Conservation (phyloP, 768 basidiomycete species). For the Leccinum truebloodii region DNA sequence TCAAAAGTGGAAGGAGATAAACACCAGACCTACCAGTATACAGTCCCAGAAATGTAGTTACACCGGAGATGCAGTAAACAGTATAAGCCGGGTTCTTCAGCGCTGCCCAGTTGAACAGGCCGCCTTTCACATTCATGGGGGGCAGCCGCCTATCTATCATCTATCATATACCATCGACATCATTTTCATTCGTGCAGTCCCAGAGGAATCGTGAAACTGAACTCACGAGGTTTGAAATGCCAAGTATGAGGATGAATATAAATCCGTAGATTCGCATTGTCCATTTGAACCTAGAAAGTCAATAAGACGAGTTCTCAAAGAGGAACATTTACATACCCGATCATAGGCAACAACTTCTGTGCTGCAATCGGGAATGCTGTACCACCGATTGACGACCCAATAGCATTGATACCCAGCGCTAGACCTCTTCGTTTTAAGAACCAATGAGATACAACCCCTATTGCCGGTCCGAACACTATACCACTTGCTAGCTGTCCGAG, state of each 20-base stretch:
- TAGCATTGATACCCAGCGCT: conserved; percentile 63
- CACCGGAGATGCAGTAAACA: conserved; percentile 57
- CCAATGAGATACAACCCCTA: conserved; percentile 70
- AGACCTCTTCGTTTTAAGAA: conserved; percentile 59
- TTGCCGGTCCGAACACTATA: conserved; percentile 60
- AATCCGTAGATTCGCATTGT: conserved; percentile 73
- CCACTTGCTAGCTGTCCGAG: conserved; percentile 44
- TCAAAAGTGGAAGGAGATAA: not conserved
- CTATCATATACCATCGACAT: conserved; percentile 14
- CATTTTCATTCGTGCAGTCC: not conserved
- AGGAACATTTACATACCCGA: conserved; percentile 45
- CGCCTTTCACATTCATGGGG: conserved; percentile 52
- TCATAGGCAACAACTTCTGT: conserved; percentile 50
- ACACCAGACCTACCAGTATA: conserved; percentile 53
- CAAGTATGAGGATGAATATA: conserved; percentile 53
- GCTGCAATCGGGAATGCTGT: conserved; percentile 64
- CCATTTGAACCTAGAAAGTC: conserved; percentile 62
- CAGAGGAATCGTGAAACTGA: conserved; percentile 1
- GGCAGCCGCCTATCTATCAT: conserved; percentile 50
- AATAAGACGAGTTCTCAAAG: not conserved
- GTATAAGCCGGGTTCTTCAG: conserved; percentile 51
- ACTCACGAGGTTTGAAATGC: conserved; percentile 55
- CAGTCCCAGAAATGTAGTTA: conserved; percentile 65
- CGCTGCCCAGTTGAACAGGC: conserved; percentile 56
- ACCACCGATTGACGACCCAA: conserved; percentile 73